phyloP scores from a whole-genome alignment of 2,329 filamentous ascomycete genomes.

The Trichoderma koningiopsis region DNA sequence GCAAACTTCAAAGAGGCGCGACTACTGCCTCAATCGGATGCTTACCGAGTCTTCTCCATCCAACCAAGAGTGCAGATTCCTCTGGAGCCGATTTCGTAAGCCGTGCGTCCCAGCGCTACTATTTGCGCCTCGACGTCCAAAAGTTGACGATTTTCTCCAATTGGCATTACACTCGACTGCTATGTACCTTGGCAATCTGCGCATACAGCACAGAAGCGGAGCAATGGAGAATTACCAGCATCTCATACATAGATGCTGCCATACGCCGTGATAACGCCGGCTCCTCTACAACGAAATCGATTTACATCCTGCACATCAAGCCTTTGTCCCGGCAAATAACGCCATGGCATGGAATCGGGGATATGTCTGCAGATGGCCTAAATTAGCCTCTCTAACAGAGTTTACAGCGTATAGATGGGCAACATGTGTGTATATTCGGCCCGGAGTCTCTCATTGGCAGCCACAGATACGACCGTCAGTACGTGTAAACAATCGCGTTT shows the following conservation, averaged over 20 bases:
- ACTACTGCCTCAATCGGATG: background rate
- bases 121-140: background rate
- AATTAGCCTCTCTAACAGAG: background rate
- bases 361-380: background rate
- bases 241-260: background rate
- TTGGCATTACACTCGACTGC: background rate
- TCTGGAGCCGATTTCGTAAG: background rate
- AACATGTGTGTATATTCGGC: background rate
- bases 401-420: background rate
- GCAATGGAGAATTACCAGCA: background rate
- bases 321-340: background rate
- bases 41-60: background rate
- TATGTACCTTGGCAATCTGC: background rate
- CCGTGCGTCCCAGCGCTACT: background rate
- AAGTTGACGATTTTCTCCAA: background rate
- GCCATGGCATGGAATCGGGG: background rate
- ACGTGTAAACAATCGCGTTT: background rate
- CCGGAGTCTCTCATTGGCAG: background rate
- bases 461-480: background rate
- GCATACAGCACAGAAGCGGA: background rate
- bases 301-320: background rate
- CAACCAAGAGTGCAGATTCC: background rate
- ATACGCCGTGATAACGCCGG: background rate
- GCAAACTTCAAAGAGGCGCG: background rate
- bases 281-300: background rate